Evolutionary conservation across 176 grass and related monocot genomes (phyloP).

Genomic region (Phoenix dactylifera): DNA sequence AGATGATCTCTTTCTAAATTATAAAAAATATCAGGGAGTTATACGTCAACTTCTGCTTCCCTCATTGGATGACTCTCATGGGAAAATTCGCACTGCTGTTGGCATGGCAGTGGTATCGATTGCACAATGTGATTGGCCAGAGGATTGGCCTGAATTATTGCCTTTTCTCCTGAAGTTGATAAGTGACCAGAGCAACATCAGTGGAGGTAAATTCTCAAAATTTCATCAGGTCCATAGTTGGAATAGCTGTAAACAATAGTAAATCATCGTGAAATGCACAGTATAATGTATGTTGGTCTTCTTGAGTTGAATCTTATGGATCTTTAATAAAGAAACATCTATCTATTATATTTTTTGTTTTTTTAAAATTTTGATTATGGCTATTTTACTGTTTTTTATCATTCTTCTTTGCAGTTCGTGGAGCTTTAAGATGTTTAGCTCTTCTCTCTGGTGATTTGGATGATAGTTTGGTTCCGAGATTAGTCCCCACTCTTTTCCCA

Average conservation of each 20-base stretch:
- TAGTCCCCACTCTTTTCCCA: slow-evolving; percentile 77
- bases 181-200: slow-evolving; percentile 53
- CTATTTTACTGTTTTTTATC: neutral
- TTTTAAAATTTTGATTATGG: neutral
- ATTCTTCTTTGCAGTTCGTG: slow-evolving; percentile 42
- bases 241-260: too few species aligned
- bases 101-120: slow-evolving; percentile 87
- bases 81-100: slow-evolving; percentile 86
- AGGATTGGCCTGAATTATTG: slow-evolving; percentile 90
- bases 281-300: too few species aligned
- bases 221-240: too few species aligned
- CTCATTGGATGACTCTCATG: slow-evolving; percentile 68
- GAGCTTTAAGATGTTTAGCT: slow-evolving; percentile 90
- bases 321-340: too few species aligned
- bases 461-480: slow-evolving; percentile 72
- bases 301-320: too few species aligned
- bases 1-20: neutral
- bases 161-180: slow-evolving; percentile 85
- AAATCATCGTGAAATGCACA: too few species aligned
- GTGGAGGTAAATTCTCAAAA: slow-evolving; percentile 46
- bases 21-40: slow-evolving; percentile 36
- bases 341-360: neutral
- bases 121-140: slow-evolving; percentile 90
- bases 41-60: slow-evolving; percentile 76
- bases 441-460: slow-evolving; percentile 92